phyloP scores from a whole-genome alignment of 371 early-diverging fungal species.

The Basidiobolus meristosporus region DNA sequence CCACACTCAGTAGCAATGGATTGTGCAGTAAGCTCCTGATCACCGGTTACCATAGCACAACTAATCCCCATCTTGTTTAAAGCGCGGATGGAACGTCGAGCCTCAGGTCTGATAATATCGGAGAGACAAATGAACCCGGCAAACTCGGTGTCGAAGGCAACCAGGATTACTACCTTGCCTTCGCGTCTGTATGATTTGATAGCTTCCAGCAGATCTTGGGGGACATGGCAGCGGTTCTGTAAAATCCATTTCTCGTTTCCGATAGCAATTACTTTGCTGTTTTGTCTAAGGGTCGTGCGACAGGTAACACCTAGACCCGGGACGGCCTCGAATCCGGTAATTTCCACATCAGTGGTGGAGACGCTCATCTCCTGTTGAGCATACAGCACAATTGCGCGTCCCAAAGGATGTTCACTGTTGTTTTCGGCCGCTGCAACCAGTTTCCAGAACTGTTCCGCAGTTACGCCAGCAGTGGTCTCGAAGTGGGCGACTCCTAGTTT shows the following conservation, averaged over 20 bases:
- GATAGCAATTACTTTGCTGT: constrained; percentile 29
- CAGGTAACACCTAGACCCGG: constrained; percentile 52
- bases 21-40: constrained; percentile 58
- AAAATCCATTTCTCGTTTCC: constrained; percentile 54
- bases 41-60: constrained; percentile 89
- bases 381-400: constrained; percentile 47
- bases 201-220: constrained; percentile 12
- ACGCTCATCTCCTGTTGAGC: constrained; percentile 20
- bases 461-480: no score
- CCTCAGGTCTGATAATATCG: constrained; percentile 68
- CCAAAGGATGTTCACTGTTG: constrained; percentile 76
- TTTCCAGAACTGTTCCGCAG: constrained; percentile 19
- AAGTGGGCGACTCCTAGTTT: constrained; percentile 45
- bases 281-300: no score
- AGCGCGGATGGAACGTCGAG: constrained; percentile 39
- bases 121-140: constrained; percentile 65
- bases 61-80: constrained; percentile 55
- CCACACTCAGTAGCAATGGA: constrained; percentile 50
- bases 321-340: constrained; percentile 39
- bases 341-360: constrained; percentile 14
- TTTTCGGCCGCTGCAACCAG: constrained; percentile 63
- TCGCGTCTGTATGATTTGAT: constrained; percentile 21
- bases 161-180: constrained; percentile 70
- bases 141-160: constrained; percentile 37
- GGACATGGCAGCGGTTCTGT: constrained; percentile 9